Percentiles rank a stretch among this genome's conserved stretches.
Evolutionary conservation across 371 early-diverging fungal species (phyloP).

Genomic region (Apophysomyces sp.): DNA sequence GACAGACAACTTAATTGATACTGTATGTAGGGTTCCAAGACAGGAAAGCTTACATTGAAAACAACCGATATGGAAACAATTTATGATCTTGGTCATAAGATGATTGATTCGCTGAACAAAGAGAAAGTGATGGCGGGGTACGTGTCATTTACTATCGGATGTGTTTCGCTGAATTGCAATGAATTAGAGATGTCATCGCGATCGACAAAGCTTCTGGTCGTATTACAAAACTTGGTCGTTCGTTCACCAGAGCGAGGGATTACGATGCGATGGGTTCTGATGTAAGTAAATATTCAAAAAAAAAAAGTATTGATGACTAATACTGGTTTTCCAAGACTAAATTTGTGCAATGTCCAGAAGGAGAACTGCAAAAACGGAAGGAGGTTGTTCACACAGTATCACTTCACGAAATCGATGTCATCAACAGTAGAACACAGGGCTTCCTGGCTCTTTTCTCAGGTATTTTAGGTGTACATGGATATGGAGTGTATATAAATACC

Average conservation of each 20-base stretch:
- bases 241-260: constrained; percentile 92
- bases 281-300: constrained; percentile 35
- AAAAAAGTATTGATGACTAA: not conserved
- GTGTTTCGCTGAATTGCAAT: not conserved
- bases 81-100: constrained; percentile 98
- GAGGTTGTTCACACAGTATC: constrained; percentile 97
- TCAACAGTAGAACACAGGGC: constrained; percentile 97
- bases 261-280: constrained; percentile 97
- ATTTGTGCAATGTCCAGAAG: constrained; percentile 99
- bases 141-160: not conserved
- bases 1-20: not conserved
- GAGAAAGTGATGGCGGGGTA: constrained; percentile 97
- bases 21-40: constrained; percentile 70
- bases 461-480: constrained; percentile 8
- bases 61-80: constrained; percentile 99
- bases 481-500: not conserved
- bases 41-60: constrained; percentile 97
- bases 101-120: constrained; percentile 96
- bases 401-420: constrained; percentile 99
- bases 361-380: constrained; percentile 97
- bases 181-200: constrained; percentile 90
- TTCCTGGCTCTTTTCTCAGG: constrained; percentile 96
- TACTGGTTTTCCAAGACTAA: constrained; percentile 60
- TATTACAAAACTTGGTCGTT: constrained; percentile 96
- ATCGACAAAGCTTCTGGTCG: constrained; percentile 99